A percentile compares a stretch with the other conserved stretches of the same genome.
These are phyloP conservation scores for Canavalia gladiata DNA, from an alignment of 306 rosid species.

Conservation along the genomic window DNA sequence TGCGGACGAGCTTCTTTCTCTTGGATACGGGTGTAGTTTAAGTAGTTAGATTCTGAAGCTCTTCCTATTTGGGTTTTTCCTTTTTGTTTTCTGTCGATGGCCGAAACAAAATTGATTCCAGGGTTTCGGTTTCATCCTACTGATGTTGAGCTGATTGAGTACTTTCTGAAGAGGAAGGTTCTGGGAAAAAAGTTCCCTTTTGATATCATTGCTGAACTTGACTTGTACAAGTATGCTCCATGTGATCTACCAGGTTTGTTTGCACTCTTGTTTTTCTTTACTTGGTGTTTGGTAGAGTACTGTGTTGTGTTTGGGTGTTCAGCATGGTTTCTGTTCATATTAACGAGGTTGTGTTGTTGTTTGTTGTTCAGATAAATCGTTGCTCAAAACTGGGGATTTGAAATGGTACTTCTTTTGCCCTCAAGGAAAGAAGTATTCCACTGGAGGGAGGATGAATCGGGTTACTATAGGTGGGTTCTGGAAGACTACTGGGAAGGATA, in stretches of 20 bases:
- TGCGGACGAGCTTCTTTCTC: not conserved
- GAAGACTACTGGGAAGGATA: conserved; percentile 91
- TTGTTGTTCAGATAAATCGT: conserved; percentile 60
- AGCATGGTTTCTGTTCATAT: not conserved
- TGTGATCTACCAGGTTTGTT: conserved; percentile 89
- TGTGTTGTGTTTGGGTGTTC: not conserved
- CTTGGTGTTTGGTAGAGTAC: not conserved
- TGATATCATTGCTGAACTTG: conserved; percentile 68
- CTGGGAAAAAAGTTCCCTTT: conserved; percentile 45
- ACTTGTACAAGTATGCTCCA: conserved; percentile 75
- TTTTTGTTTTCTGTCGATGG: conserved; percentile 38
- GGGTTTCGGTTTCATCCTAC: conserved; percentile 95
- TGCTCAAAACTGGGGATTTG: conserved; percentile 66
- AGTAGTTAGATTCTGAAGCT: conserved; percentile 38
- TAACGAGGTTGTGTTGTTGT: not conserved
- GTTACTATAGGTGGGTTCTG: conserved; percentile 74
- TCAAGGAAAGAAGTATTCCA: conserved; percentile 66
- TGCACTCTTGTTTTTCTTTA: not conserved
- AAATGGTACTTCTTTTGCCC: conserved; percentile 86
- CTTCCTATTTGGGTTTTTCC: conserved; percentile 28
- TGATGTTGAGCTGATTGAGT: conserved; percentile 75
- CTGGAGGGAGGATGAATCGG: conserved; percentile 77
- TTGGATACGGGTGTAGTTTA: conserved; percentile 24
- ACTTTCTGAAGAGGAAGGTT: conserved; percentile 76
- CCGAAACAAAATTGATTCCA: conserved; percentile 55